phyloP scores from a whole-genome alignment of 2,329 filamentous ascomycete species.

The Beauveria medogensis region DNA sequence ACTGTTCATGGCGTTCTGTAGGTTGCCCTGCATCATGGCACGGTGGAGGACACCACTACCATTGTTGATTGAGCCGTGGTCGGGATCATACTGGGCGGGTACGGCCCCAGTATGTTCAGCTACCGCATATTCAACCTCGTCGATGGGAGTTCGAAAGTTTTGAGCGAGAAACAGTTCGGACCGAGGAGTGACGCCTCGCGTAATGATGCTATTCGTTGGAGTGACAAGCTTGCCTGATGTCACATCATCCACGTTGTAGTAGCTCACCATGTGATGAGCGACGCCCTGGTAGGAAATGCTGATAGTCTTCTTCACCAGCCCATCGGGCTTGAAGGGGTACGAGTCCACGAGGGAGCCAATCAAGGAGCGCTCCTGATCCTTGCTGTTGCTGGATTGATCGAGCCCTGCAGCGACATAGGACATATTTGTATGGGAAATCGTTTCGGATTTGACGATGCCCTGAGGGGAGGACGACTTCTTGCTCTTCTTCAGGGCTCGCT shows the following conservation, averaged over 20 bases:
- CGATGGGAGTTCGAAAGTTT: constrained; percentile 59
- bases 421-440: constrained; percentile 17
- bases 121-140: constrained; percentile 42
- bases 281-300: constrained; percentile 67
- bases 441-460: constrained; percentile 30
- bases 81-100: constrained; percentile 8
- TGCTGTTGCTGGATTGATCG: constrained; percentile 13
- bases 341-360: constrained; percentile 84
- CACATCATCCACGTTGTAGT: constrained; percentile 80
- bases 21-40: constrained; percentile 18
- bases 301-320: constrained; percentile 88
- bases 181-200: constrained; percentile 42
- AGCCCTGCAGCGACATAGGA: constrained; percentile 13
- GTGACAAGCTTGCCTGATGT: constrained; percentile 48
- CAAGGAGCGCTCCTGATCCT: constrained; percentile 35
- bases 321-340: constrained; percentile 76
- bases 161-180: constrained; percentile 50
- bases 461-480: constrained; percentile 27
- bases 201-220: constrained; percentile 41
- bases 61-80: constrained; percentile 10
- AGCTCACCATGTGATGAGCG: constrained; percentile 79
- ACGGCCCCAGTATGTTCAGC: constrained; percentile 13
- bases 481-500: constrained; percentile 67
- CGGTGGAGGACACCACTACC: constrained; percentile 18
- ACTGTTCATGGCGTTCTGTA: constrained; percentile 13